These are phyloP conservation scores for Starmerella scarabaei DNA, from an alignment of 805 yeast genomes.

Conservation along the genomic window DNA sequence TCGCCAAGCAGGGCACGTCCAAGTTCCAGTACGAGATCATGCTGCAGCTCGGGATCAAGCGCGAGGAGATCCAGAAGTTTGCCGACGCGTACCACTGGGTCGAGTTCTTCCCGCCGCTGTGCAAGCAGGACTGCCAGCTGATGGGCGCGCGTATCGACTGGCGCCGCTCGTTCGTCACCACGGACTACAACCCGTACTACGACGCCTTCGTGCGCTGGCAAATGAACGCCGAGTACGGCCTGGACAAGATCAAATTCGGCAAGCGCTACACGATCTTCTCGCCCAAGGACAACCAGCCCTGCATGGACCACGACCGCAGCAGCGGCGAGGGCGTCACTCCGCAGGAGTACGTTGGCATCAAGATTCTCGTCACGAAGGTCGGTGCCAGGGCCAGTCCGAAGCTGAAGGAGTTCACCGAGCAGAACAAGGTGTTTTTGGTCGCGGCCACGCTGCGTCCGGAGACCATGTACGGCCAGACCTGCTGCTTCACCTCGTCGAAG, in stretches of 20 bases:
- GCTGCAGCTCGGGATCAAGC: constrained; percentile 82
- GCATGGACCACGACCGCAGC: constrained; percentile 98
- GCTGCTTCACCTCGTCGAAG: constrained; percentile 95
- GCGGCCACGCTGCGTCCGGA: constrained; percentile 98
- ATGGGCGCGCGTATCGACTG: constrained; percentile 95
- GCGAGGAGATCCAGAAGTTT: constrained; percentile 71
- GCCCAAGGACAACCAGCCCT: constrained; percentile 96
- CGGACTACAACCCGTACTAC: constrained; percentile 89
- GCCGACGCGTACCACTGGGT: constrained; percentile 93
- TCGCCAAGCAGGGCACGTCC: constrained; percentile 83
- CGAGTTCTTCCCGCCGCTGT: constrained; percentile 78
- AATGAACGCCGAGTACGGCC: constrained; percentile 70
- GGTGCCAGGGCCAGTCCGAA: constrained; percentile 39
- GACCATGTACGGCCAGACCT: constrained; percentile 97
- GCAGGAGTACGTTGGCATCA: constrained; percentile 89
- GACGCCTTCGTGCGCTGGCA: constrained; percentile 96
- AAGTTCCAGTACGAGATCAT: constrained; percentile 93
- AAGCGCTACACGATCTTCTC: constrained; percentile 96
- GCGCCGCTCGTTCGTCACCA: constrained; percentile 93
- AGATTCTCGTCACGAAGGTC: constrained; percentile 37
- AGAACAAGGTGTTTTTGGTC: constrained; percentile 63
- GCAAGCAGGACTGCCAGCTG: constrained; percentile 60
- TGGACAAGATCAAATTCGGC: constrained; percentile 91
- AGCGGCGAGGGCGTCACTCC: constrained; percentile 96
- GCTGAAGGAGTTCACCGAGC: constrained; percentile 32